Evolutionary conservation across 2,329 filamentous ascomycete genomes (phyloP), one percentile per base, ranked within the genome.

Genomic region (Zymoseptoria pseudotritici): DNA sequence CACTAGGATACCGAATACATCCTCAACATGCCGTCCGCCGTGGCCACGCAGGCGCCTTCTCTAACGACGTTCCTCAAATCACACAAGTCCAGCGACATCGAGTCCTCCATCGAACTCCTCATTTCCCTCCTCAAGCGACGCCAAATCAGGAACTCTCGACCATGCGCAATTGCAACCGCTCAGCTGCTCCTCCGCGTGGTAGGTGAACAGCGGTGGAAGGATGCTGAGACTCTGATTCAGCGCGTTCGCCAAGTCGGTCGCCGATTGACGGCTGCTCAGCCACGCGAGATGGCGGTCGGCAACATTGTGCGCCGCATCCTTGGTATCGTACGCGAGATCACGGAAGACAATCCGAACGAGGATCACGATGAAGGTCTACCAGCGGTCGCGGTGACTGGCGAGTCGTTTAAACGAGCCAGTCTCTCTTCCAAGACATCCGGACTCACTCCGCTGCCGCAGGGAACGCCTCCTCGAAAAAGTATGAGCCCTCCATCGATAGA

Each of bases 231-330:
- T 69, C 85, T 99, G 55, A 85, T 97, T 61, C 84, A 87, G 67
- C 86, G 90, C 65, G 86, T 99, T 63, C 86, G 89, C 65, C 83
- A 86, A 61, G 86, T 93, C 22, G 94, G 94, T 58, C 83, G 86
- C 67, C 84, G 86, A 58, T 81, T 99, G 51, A 86, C 89, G 42
- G 84, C 88, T 58, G 92, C 94, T 7, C 91, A 96, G 69, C 93
- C 93, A 17, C 85, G 88, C 62, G 94, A 97, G 77, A 87, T 96
- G 67, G 90, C 91, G 4, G 91, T 97, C 52, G 93, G 91, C 56
- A 99, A 99, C 71, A 92, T 99, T 67, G 90, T 97, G 53, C 86
- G 92, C 62, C 86, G 94, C 63, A 89, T 97, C 2, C 79, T 99
- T 46, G 90, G 91, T 51, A 82, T 99, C 64, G 94, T 99, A 65